phyloP scores from a whole-genome alignment of 1,284 basidiomycete genomes.

The Apiotrichum veenhuisii region DNA sequence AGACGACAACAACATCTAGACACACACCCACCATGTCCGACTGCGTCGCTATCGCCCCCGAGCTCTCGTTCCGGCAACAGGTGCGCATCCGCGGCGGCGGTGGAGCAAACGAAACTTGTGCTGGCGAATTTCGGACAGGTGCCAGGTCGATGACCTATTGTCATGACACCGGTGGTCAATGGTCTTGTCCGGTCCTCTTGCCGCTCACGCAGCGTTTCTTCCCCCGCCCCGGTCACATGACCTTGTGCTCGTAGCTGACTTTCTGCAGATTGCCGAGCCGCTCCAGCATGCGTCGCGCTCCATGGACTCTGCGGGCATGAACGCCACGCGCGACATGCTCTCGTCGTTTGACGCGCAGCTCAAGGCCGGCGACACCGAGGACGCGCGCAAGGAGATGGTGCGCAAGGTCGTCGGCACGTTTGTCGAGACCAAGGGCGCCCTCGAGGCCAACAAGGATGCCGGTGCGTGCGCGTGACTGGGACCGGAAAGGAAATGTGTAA shows the following conservation, averaged over 20 bases:
- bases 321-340: constrained; percentile 63
- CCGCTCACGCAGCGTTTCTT: too few relatives aligned
- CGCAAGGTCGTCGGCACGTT: constrained; percentile 36
- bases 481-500: neutral
- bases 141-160: too few relatives aligned
- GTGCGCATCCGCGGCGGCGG: constrained; percentile 48
- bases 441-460: constrained; percentile 42
- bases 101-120: too few relatives aligned
- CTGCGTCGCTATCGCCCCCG: constrained; percentile 77
- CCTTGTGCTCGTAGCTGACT: neutral
- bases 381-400: constrained; percentile 32
- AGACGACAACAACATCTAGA: constrained; percentile 6
- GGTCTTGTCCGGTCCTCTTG: too few relatives aligned
- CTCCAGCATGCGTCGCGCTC: constrained; percentile 65
- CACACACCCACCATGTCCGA: constrained; percentile 55
- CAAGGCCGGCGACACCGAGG: constrained; percentile 58
- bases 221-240: neutral
- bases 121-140: neutral
- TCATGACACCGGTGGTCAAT: too few relatives aligned
- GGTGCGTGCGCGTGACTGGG: constrained; percentile 35
- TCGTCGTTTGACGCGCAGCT: constrained; percentile 58
- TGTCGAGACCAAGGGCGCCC: constrained; percentile 40
- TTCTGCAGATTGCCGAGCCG: constrained; percentile 17
- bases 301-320: constrained; percentile 60
- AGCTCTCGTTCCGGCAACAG: constrained; percentile 84